Conservation (phyloP, 2,329 filamentous ascomycete genomes). For the Metarhizium brunneum region DNA sequence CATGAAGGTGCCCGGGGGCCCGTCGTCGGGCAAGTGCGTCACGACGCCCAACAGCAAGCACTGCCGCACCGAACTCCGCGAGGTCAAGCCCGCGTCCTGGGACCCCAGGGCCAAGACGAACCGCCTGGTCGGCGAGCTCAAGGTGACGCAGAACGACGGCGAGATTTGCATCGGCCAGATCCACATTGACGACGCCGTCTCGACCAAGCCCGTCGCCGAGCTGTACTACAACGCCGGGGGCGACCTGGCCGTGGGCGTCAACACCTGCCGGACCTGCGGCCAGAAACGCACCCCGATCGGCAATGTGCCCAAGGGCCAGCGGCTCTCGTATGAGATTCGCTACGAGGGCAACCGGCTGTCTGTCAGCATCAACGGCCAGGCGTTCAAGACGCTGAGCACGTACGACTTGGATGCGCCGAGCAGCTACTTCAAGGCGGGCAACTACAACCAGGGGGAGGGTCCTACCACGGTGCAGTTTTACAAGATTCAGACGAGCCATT, state of each 20-base stretch:
- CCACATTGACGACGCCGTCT: constrained; percentile 25
- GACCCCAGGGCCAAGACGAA: constrained; percentile 2
- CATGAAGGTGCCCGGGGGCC: constrained; percentile 1
- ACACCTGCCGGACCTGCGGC: constrained; percentile 19
- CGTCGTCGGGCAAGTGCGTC: neutral
- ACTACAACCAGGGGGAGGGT: constrained; percentile 25
- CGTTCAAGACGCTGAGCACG: constrained; percentile 15
- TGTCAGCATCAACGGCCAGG: constrained; percentile 20
- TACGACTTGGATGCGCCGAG: constrained; percentile 18
- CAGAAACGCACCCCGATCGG: constrained; percentile 21
- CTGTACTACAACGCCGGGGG: constrained; percentile 27
- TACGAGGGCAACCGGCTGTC: constrained; percentile 25
- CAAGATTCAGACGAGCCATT: neutral
- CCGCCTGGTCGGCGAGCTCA: constrained; percentile 11
- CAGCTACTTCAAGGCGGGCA: constrained; percentile 29
- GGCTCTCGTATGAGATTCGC: constrained; percentile 27
- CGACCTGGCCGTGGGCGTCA: constrained; percentile 27
- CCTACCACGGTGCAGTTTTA: constrained; percentile 15
- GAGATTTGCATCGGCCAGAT: constrained; percentile 30
- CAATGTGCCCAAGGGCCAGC: constrained; percentile 20
- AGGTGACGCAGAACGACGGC: constrained; percentile 22
- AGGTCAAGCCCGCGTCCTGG: constrained; percentile 19
- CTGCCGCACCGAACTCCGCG: constrained; percentile 32
- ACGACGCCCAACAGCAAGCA: constrained; percentile 28
- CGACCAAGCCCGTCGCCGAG: constrained; percentile 29